Evolutionary conservation across 2,329 filamentous ascomycete species (phyloP), one percentile per base, ranked within the genome.

Genomic region (Penicillium aurantiogriseum): DNA sequence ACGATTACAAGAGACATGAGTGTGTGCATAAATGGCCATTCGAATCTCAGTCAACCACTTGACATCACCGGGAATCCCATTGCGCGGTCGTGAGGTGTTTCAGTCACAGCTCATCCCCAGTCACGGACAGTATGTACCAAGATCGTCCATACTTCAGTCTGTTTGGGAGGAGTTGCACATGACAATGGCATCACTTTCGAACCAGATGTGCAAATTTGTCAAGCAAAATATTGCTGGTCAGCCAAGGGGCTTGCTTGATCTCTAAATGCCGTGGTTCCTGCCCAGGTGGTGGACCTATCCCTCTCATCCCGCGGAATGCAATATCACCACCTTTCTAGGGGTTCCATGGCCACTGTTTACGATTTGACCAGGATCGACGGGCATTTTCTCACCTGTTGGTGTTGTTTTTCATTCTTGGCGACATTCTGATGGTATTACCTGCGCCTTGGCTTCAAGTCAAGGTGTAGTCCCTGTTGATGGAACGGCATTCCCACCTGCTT

Each of bases 391-490:
- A 23, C 31, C 15, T 40, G 5, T 51, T 39, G 39, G 51, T 43
- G 42, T 44, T 56, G 44, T 35, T 57, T 52, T 49, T 48, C 65
- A 67, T 67, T 66, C 65, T 56, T 55, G 29, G 43, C 40, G 45
- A 47, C 65, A 67, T 67, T 67, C 65, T 67, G 31, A 57, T 49
- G 40, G 49, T 11, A 15, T 42, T 39, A 31, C 29, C 31, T 29
- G n/a, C 43, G 49, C 23, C 54, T 50, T 54, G 29, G 43, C 38
- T 33, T 27, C 42, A 40, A 29, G 33, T 49, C 19, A 15, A 48
- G 40, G 17, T 43, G 36, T 35, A 17, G 8, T 60, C 17, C 50
- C 39, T 57, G 51, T 52, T 36, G 42, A 38, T 47, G 45, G 15
- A 29, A 19, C 21, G 38, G 50, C 65, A 67, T 67, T 67, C 65